Evolutionary conservation across 306 rosid species (phyloP), one percentile per base, ranked within the genome.

Genomic region (Dalbergia cochinchinensis): DNA sequence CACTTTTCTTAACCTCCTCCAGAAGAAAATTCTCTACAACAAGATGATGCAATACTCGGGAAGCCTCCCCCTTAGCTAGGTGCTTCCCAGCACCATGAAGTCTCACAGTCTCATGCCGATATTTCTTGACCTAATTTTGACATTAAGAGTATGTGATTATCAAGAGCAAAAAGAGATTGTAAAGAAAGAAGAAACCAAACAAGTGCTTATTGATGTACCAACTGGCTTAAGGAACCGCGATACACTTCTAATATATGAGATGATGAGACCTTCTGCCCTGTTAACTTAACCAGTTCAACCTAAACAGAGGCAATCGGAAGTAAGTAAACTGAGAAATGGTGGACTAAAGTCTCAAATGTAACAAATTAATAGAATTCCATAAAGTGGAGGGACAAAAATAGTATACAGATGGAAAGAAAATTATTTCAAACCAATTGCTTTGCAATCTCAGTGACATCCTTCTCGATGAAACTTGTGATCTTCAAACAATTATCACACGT

Each of bases 1-100:
- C 99, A 73, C 93, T 93, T 89, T 95, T 95, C 91, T 88, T 95
- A 64, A 90, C 98, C 84, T 93, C 97, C 89, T 95, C 99, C 75
- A 71, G 82, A 74, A 93, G 89, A 83, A 91, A 84, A 78, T 89
- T 90, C 84, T 89, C 94, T 22, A 80, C 81, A 69, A 95, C 99
- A 86, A 95, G 97, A 89, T 90, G 89, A 67, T 88, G 98, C 86
- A 95, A 83, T 65, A 95, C 80, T 54, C 99, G 95, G 58, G 96
- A 91, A 85, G 98, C 99, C 87, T 95, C 99, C 61, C 96, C 91
- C 87, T 93, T 95, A 33, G 89, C 82, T 47, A 95, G 87, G 77
- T 84, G 92, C 86, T 95, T 95, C 81, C 99, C 99, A 78, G 94
- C 92, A 82, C 97, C 92, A 83, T 95, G 99, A 71, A 89, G 88